phyloP scores from a whole-genome alignment of 2,329 filamentous ascomycete species.

The Ascocoryne sarcoides region DNA sequence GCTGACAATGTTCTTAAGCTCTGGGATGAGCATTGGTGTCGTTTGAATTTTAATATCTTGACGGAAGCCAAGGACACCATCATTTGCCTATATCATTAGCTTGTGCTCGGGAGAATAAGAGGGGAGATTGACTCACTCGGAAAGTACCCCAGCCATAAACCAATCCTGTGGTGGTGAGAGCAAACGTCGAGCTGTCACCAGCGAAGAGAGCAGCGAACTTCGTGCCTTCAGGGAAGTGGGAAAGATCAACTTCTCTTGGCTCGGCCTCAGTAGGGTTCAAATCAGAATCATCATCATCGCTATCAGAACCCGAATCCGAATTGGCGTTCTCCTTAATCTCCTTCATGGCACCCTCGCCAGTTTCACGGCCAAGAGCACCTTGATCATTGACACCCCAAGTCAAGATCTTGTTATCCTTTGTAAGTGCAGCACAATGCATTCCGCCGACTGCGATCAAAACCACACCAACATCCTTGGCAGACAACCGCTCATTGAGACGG shows the following conservation, averaged over 20 bases:
- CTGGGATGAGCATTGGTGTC: conserved; percentile 43
- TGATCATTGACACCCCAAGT: conserved; percentile 88
- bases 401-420: conserved; percentile 70
- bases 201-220: conserved; percentile 59
- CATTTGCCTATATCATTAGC: conserved; percentile 42
- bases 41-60: conserved; percentile 20
- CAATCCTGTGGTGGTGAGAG: conserved; percentile 62
- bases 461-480: conserved; percentile 49
- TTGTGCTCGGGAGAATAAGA: neutral
- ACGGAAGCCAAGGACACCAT: conserved; percentile 51
- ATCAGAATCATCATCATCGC: conserved; percentile 38
- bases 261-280: conserved; percentile 67
- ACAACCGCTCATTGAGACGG: conserved; percentile 55
- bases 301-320: conserved; percentile 30
- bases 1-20: conserved; percentile 45
- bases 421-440: conserved; percentile 73
- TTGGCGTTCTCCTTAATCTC: conserved; percentile 47
- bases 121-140: conserved; percentile 39
- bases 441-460: conserved; percentile 71
- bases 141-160: conserved; percentile 85
- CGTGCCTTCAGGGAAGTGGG: conserved; percentile 51
- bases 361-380: conserved; percentile 69
- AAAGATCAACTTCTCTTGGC: conserved; percentile 50
- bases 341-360: conserved; percentile 52
- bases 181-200: conserved; percentile 68